Evolutionary conservation across 495 filamentous ascomycete genomes (phyloP), one percentile per base, ranked within the genome.

Genomic region (Haplographium delicatum): DNA sequence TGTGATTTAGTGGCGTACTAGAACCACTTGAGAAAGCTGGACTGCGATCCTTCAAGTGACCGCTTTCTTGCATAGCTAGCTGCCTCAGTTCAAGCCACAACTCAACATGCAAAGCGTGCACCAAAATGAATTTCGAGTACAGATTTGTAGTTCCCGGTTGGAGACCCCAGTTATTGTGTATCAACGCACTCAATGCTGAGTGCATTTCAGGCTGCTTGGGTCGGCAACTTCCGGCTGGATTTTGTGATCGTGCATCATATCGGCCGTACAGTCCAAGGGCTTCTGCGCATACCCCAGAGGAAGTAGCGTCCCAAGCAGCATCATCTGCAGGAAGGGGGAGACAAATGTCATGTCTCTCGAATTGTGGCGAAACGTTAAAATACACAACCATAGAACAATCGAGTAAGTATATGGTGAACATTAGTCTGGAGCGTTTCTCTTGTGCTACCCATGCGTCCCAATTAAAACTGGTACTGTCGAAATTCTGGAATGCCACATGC

Each of bases 391-490:
- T 71, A 24, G 81, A 74, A 5, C 72, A 66, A 52, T 84, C 81
- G 20, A 72, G 53, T 19, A 83, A 69, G 61, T 74, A 82, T 1
- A 84, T 66, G 47, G 75, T 65, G 63, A 77, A 79, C 68, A 84
- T 73, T n/a, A 77, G 58, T 23, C 83, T 71, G 11, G 75, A 75
- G 34, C 81, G 73, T 58, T 78, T 80, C 62, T 86, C 84, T 50
- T 86, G 84, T 56, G 83, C 80, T 22, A 83, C 65, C 84, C 84
- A 86, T 13, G 67, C 56, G 16, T 44, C 46, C 84, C 84, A 86
- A 53, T 79, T 65, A 51, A 80, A 85, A 26, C 56, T 60, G 4
- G 65, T 57, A 15, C 60, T 41, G 26, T 64, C 64, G 15, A 69
- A 56, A 8, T 61, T 59, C 23, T 72, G 63, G 2, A 57, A 40